Evolutionary conservation across 305 asterid genomes (phyloP).

Genomic region (Stenogyne calaminthoides): DNA sequence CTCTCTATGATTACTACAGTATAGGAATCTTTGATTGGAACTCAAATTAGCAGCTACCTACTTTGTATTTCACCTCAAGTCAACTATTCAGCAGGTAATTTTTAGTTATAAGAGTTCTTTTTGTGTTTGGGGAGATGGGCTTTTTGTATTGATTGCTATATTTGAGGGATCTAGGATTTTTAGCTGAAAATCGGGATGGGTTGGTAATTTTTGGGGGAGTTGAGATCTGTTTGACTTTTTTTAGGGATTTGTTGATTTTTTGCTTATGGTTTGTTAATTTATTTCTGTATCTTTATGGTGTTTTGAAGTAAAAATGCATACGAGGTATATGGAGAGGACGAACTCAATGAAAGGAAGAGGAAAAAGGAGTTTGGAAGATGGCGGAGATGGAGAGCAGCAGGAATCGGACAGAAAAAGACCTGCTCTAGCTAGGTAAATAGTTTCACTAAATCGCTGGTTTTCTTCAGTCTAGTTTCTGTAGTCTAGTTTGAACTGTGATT

Average conservation of each 20-base stretch:
- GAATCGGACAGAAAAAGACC: conserved; percentile 74
- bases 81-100: conserved; percentile 27
- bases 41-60: conserved; percentile 12
- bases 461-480: background rate
- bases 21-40: conserved; percentile 13
- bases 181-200: conserved; percentile 25
- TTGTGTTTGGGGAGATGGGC: conserved; percentile 26
- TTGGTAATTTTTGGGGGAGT: conserved; percentile 21
- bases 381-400: conserved; percentile 63
- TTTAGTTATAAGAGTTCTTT: background rate
- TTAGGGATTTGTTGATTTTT: conserved; percentile 17
- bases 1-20: background rate
- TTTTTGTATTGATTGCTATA: conserved; percentile 16
- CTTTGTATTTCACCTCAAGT: background rate
- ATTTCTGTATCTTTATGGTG: conserved; percentile 23
- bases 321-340: conserved; percentile 71
- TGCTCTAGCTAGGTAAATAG: conserved; percentile 74
- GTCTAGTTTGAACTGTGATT: background rate
- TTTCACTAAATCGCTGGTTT: background rate
- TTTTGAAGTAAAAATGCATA: conserved; percentile 63
- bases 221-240: conserved; percentile 39
- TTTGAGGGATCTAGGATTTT: conserved; percentile 38
- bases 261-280: conserved; percentile 13
- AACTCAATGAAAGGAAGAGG: conserved; percentile 60
- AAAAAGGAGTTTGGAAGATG: conserved; percentile 74